Percentiles rank a stretch among this genome's conserved stretches.
phyloP scores from a whole-genome alignment of 2,329 filamentous ascomycete species.

The Cercospora citrullina region DNA sequence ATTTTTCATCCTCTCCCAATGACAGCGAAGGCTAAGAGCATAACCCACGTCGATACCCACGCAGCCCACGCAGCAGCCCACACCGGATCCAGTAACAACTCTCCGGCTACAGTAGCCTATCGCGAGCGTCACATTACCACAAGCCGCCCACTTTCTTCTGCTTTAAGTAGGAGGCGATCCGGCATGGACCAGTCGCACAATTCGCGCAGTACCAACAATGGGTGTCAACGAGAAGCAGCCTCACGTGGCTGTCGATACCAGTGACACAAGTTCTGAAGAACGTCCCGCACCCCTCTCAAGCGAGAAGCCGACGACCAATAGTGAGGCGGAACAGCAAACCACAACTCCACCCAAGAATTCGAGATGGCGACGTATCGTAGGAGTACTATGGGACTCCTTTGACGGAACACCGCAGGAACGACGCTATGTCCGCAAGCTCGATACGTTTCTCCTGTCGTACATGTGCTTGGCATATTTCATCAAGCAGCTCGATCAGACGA shows the following conservation, averaged over 20 bases:
- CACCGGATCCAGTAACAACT: not conserved
- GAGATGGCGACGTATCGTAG: conserved; percentile 16
- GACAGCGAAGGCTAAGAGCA: conserved; percentile 2
- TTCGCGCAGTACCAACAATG: not conserved
- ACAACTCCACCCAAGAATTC: conserved; percentile 4
- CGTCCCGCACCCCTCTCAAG: not conserved
- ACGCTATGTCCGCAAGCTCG: conserved; percentile 17
- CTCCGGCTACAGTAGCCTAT: not conserved
- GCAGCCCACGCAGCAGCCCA: not conserved
- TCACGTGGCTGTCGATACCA: conserved; percentile 1
- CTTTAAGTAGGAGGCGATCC: conserved; percentile 4
- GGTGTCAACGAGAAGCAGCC: conserved; percentile 6
- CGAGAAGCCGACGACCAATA: conserved; percentile 1
- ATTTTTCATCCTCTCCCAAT: conserved; percentile 4
- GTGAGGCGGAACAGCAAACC: conserved; percentile 2
- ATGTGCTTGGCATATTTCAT: conserved; percentile 20
- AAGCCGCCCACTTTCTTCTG: not conserved
- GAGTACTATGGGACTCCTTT: conserved; percentile 15
- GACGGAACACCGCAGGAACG: conserved; percentile 18
- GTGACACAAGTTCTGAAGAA: conserved; percentile 1
- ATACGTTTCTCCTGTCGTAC: conserved; percentile 14
- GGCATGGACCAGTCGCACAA: conserved; percentile 12
- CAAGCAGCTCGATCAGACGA: conserved; percentile 20
- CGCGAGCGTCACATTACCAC: not conserved
- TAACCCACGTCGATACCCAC: conserved; percentile 12